Conservation (phyloP, 106 monocot genomes). For the Triglochin maritima region DNA sequence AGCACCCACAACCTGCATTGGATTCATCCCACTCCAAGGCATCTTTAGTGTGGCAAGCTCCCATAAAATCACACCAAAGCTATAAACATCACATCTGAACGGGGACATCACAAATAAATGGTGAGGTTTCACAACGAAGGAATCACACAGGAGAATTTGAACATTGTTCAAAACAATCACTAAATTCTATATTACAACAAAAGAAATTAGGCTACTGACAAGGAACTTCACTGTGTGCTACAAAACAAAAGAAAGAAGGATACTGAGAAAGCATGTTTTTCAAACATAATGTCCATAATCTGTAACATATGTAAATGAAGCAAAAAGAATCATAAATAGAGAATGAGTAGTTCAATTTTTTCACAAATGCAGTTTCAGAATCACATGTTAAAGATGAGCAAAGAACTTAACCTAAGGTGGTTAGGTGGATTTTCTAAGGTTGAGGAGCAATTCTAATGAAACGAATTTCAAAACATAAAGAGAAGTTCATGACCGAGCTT, state of each 20-base stretch:
- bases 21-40: constrained; percentile 99
- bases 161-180: neutral
- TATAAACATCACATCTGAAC: constrained; percentile 94
- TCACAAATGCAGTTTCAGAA: too few relatives aligned
- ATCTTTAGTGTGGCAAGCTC: constrained; percentile 85
- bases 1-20: constrained; percentile 98
- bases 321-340: too few relatives aligned
- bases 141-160: neutral
- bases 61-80: constrained; percentile 97
- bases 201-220: neutral
- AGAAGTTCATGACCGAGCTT: too few relatives aligned
- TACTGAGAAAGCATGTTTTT: neutral
- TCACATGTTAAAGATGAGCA: too few relatives aligned
- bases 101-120: neutral
- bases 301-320: too few relatives aligned
- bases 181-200: neutral
- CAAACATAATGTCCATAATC: neutral
- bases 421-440: too few relatives aligned
- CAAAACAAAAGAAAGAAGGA: neutral
- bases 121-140: neutral
- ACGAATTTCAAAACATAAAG: too few relatives aligned
- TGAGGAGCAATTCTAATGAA: too few relatives aligned
- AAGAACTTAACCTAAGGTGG: too few relatives aligned
- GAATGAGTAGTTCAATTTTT: too few relatives aligned
- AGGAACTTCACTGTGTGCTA: neutral